Conservation (phyloP, 176 grass and related monocot genomes). For the Oryza officinalis region DNA sequence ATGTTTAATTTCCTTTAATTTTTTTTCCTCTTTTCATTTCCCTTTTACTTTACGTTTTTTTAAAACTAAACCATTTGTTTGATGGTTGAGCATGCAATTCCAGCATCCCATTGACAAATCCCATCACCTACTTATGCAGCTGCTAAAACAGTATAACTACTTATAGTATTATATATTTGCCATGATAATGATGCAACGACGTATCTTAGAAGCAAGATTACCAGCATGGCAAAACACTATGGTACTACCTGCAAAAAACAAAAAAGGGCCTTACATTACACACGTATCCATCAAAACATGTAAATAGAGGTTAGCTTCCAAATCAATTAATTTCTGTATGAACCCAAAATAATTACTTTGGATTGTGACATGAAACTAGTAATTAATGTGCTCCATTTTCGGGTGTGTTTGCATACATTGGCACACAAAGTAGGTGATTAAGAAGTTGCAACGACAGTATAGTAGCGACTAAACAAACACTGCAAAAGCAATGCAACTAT, state of each 20-base stretch:
- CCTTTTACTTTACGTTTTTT: not conserved
- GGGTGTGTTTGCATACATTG: not conserved
- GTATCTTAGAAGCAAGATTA: constrained; percentile 50
- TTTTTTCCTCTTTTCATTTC: not conserved
- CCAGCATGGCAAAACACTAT: constrained; percentile 2
- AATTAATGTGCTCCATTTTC: not conserved
- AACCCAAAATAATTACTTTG: not conserved
- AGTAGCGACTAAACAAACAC: constrained; percentile 2
- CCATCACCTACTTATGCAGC: constrained; percentile 32
- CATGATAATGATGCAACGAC: constrained; percentile 35
- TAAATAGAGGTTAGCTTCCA: not conserved
- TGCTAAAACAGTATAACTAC: not conserved
- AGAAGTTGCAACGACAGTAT: constrained; percentile 25
- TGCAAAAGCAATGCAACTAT: not conserved
- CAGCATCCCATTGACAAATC: constrained; percentile 1
- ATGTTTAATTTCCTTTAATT: constrained; percentile 28
- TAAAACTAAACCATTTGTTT: not conserved
- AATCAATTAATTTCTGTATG: not conserved
- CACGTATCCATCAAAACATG: not conserved
- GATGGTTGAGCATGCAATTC: constrained; percentile 22
- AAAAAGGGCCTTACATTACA: not conserved
- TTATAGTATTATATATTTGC: not conserved
- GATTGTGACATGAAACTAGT: not conserved
- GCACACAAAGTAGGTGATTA: not conserved
- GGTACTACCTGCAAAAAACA: constrained; percentile 18